Base-by-base conservation (phyloP, 1,139 yeast species). In the Saccharomyces hybrid region DNA sequence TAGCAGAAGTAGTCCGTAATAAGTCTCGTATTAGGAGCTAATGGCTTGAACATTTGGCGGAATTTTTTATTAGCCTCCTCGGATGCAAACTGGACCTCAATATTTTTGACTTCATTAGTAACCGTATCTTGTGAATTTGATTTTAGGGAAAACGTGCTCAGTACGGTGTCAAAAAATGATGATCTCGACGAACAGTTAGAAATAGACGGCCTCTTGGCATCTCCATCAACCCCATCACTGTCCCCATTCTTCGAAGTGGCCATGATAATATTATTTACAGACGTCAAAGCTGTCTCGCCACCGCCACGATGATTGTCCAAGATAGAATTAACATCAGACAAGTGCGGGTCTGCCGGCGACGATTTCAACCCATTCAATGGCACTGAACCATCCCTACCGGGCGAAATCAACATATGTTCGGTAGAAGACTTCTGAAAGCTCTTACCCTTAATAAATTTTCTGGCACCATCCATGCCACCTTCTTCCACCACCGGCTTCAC, bases 1-100 rank as follows among this genome's bases (percentile, higher is more conserved):
- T 98, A 97, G 73, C 98, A 93, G 48, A 91, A 82, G 64, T 85
- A 90, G 65, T 89, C 96, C 62, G 87, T 96, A 25, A 91, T 66
- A 23, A 93, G 73, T 54, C 86, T 74, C 66, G 90, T 97, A 44
- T 83, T 79, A 46, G 75, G 70, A 27, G 93, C 90, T 11, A 89
- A 73, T 5, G 84, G 76, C 48, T 83, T 75, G 73, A 93, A 93
- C 5, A 87, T 66, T 51, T 80, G 80, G 67, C 90, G 97, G 67
- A 88, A 91, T 42, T 87, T 95, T 4, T 80, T 76, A 63, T 89
- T 85, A 49, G 96, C 75, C 59, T 79, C 81, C 61, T 79, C 77
- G 6, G 84, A 76, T 1, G 96, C 90, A 65, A 76, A 84, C 44
- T 76, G 64, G 59, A 71, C 74, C 42, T 66, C 71, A 0, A 80